phyloP scores from a whole-genome alignment of 1,284 basidiomycete species.

The Melampsora larici-populina region DNA sequence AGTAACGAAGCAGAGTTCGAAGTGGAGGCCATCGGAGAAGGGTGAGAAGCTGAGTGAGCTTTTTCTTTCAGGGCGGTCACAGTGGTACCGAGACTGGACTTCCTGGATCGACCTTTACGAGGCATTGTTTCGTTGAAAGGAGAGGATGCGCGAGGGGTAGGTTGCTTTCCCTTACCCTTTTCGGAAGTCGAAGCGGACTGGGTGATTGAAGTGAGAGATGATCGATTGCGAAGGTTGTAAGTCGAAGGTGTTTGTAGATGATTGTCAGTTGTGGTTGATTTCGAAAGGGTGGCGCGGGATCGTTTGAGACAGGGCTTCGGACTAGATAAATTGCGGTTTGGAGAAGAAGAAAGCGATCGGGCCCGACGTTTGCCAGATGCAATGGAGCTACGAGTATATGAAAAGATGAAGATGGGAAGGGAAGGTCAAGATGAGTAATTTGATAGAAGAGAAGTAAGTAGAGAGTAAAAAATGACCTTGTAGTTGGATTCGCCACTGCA shows the following conservation, averaged over 20 bases:
- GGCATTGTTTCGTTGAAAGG: constrained; percentile 12
- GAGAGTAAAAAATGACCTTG: constrained; percentile 28
- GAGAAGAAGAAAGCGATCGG: constrained; percentile 41
- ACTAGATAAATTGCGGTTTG: constrained; percentile 24
- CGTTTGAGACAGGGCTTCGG: constrained; percentile 40
- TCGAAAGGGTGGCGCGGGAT: constrained; percentile 4
- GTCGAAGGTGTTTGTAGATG: constrained; percentile 14
- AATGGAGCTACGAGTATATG: constrained; percentile 26
- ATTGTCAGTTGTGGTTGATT: constrained; percentile 7
- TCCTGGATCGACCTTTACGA: constrained; percentile 17
- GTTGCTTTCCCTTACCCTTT: background rate
- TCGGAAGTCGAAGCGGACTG: background rate
- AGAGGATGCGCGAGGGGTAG: background rate
- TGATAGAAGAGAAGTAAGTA: background rate
- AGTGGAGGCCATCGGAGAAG: constrained; percentile 24
- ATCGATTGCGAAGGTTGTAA: constrained; percentile 18
- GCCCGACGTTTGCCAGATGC: constrained; percentile 44
- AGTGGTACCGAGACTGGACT: constrained; percentile 4
- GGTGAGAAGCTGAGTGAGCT: constrained; percentile 8
- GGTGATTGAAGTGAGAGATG: constrained; percentile 27
- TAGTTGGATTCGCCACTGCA: constrained; percentile 43
- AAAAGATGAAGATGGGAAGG: background rate
- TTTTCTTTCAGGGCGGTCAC: constrained; percentile 21
- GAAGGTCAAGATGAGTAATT: background rate
- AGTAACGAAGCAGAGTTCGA: constrained; percentile 9